These are phyloP conservation scores for Yamadazyma ubonensis DNA, from an alignment of 805 yeast species.

Conservation along the genomic window DNA sequence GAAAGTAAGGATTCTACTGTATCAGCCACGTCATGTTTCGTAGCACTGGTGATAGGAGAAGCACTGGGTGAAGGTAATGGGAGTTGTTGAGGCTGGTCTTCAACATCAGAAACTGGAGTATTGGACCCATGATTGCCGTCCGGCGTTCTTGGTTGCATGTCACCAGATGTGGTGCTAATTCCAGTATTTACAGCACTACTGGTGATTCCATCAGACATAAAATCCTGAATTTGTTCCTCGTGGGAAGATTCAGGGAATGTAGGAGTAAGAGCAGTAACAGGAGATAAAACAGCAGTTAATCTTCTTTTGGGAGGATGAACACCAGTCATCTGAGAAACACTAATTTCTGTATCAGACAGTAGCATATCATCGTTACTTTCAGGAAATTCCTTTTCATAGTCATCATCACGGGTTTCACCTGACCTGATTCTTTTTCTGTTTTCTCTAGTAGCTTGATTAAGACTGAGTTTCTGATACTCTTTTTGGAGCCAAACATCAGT, in stretches of 20 bases:
- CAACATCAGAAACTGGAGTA: slow-evolving; percentile 38
- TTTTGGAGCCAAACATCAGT: slow-evolving; percentile 32
- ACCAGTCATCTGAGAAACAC: slow-evolving; percentile 9
- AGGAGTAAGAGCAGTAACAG: slow-evolving; percentile 8
- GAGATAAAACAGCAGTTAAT: slow-evolving; percentile 22
- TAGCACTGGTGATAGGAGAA: slow-evolving; percentile 24
- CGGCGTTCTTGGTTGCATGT: slow-evolving; percentile 7
- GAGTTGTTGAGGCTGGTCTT: slow-evolving; percentile 44
- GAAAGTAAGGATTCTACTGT: slow-evolving; percentile 20
- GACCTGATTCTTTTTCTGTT: slow-evolving; percentile 26
- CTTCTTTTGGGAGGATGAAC: slow-evolving; percentile 43
- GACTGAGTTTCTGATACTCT: slow-evolving; percentile 26
- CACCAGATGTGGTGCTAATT: no score
- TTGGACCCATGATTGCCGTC: slow-evolving; percentile 20
- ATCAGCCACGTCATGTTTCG: slow-evolving; percentile 13
- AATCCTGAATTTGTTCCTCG: not conserved
- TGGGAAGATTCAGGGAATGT: slow-evolving; percentile 7
- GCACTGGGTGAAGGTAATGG: slow-evolving; percentile 64
- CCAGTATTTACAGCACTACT: not conserved
- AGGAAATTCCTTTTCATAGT: slow-evolving; percentile 13
- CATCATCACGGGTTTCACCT: slow-evolving; percentile 13
- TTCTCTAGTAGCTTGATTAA: slow-evolving; percentile 20
- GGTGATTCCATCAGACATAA: slow-evolving; percentile 1
- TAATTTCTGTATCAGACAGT: slow-evolving; percentile 32
- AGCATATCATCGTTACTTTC: slow-evolving; percentile 25